Evolutionary conservation across 768 basidiomycete genomes (phyloP), one percentile per base, ranked within the genome.

Genomic region (Tulasnella sp.): DNA sequence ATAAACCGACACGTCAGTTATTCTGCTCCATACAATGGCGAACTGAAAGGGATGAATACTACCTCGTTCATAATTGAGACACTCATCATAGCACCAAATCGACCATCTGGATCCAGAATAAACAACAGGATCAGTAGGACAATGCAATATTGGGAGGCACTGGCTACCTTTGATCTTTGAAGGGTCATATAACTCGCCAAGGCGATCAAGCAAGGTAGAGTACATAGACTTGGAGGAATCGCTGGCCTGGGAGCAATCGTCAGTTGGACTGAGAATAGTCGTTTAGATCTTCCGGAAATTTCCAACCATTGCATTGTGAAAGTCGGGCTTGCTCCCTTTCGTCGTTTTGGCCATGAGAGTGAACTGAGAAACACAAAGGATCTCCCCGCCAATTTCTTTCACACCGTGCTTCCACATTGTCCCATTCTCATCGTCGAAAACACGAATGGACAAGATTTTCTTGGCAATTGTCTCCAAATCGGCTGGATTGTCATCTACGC

Each of bases 41-140:
- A 5, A 4, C 43, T 29, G 51, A 59, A 50, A 23, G 43, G 53
- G 48, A 17, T 50, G 34, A 42, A 24, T 66, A 75, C 42, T 70
- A 88, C 91, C 75, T 97, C 93, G 69, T 97, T 97, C 21, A 79
- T 85, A 58, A 95, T 71, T 63, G 76, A 80, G 54, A 97, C 89
- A 60, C 83, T 80, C 93, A 97, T 97, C 93, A 95, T 95, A 3
- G 92, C 93, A 30, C 92, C 92, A 68, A 97, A 96, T 65, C 75
- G 77, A n/a, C 93, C 93, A 70, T 97, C 93, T 94, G 62, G 15
- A 10, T 1, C 15, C 56, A 56, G 38, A 23, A 8, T 5, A 34
- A 30, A 21, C 4, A 32, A 10, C 38, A 56, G 51, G 7, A 48
- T 51, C 21, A 41, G 11, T 21, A 23, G 32, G 50, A 54, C 26